Percentiles rank a stretch among this genome's conserved stretches.
These are phyloP conservation scores for Trichoderma atroviride DNA, from an alignment of 2,329 filamentous ascomycete genomes.

Conservation along the genomic window DNA sequence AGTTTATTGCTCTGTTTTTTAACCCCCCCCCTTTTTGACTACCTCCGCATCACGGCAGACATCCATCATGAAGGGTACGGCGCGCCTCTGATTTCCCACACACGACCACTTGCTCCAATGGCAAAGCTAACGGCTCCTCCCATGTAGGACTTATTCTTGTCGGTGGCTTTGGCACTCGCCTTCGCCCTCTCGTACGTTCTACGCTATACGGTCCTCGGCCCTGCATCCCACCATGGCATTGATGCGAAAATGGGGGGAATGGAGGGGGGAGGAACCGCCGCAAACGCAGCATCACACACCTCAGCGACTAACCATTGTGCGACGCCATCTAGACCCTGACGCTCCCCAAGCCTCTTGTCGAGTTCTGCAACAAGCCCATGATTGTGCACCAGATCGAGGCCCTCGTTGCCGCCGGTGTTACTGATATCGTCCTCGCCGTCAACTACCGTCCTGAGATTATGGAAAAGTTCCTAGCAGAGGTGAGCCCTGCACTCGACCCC, in stretches of 20 bases:
- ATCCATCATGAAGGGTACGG: constrained; percentile 43
- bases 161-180: constrained; percentile 96
- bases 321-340: constrained; percentile 74
- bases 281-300: not conserved
- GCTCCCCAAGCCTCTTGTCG: constrained; percentile 94
- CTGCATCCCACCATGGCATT: constrained; percentile 12
- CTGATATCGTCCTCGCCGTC: constrained; percentile 95
- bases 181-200: constrained; percentile 82
- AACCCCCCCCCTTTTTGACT: constrained; percentile 2
- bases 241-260: constrained; percentile 12
- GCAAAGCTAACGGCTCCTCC: constrained; percentile 30
- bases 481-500: constrained; percentile 41
- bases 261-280: constrained; percentile 11
- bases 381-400: constrained; percentile 98
- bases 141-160: constrained; percentile 90
- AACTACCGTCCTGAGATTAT: constrained; percentile 99
- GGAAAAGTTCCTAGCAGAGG: constrained; percentile 90
- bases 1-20: not conserved
- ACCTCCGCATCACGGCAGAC: constrained; percentile 29
- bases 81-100: not conserved
- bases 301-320: constrained; percentile 32
- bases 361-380: constrained; percentile 99
- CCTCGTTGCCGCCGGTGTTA: constrained; percentile 89
- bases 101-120: not conserved
- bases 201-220: constrained; percentile 19